A percentile compares a stretch with the other conserved stretches of the same genome.
These are phyloP conservation scores for Paecilomyces variotii DNA, from an alignment of 2,329 filamentous ascomycete genomes.

Conservation along the genomic window DNA sequence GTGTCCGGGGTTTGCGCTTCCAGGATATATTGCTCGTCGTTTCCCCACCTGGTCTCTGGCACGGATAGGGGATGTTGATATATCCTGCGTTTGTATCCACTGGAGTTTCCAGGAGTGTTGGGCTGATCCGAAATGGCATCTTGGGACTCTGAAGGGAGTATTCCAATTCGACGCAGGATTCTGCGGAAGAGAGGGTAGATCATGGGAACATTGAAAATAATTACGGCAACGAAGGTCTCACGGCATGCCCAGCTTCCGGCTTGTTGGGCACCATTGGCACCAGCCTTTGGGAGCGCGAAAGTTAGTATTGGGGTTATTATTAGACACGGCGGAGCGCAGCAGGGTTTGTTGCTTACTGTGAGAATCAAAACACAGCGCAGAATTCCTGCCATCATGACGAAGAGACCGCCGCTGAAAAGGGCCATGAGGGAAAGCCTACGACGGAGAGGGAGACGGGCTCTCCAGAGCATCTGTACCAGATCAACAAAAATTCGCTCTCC, in stretches of 20 bases:
- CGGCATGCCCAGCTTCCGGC: slow-evolving; percentile 39
- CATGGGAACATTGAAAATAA: slow-evolving; percentile 38
- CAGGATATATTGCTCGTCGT: slow-evolving; percentile 22
- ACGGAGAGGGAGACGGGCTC: slow-evolving; percentile 40
- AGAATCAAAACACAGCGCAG: slow-evolving; percentile 47
- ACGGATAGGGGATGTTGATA: slow-evolving; percentile 25
- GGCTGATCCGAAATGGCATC: slow-evolving; percentile 15
- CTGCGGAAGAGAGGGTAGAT: slow-evolving; percentile 31
- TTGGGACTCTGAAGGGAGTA: slow-evolving; percentile 14
- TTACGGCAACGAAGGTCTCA: slow-evolving; percentile 39
- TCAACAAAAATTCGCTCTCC: neutral
- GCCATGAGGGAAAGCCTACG: slow-evolving; percentile 48
- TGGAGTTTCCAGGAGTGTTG: slow-evolving; percentile 12
- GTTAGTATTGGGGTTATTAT: neutral
- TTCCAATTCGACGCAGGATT: slow-evolving; percentile 15
- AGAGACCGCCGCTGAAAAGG: slow-evolving; percentile 49
- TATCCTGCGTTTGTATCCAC: slow-evolving; percentile 13
- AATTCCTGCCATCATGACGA: slow-evolving; percentile 49
- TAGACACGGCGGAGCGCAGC: neutral
- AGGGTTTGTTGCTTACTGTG: slow-evolving; percentile 19
- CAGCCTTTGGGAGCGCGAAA: slow-evolving; percentile 15
- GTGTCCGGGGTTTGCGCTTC: neutral
- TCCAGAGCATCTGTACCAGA: slow-evolving; percentile 43
- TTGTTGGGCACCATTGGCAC: slow-evolving; percentile 31
- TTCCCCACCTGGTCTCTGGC: slow-evolving; percentile 23